Evolutionary conservation across 495 filamentous ascomycete species (phyloP), one percentile per base, ranked within the genome.

Genomic region (Cercophora newfieldiana): DNA sequence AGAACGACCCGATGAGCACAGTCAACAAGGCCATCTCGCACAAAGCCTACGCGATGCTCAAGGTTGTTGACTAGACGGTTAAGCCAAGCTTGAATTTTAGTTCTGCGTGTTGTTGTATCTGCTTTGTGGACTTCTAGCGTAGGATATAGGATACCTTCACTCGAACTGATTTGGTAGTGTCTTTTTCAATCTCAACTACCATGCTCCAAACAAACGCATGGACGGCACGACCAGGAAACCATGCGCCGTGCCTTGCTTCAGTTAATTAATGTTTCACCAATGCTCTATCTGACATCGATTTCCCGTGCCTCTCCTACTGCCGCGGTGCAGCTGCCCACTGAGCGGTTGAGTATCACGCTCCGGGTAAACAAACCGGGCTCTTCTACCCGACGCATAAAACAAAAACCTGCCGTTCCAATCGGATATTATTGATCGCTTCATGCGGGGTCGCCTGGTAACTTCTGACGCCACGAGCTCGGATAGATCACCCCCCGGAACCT

Each of bases 11-110:
- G 18, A 26, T 83, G 65, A 55, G 12, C 7, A 65, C 67, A 5
- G 75, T 82, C 28, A 79, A 69, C 73, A 81, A 77, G 73, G 77
- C 77, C 1, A 72, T 83, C 37, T 66, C 69, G 4, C 79, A 81
- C 68, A 72, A 74, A 50, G 73, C 75, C 1, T 83, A 81, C 61
- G 64, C 67, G 3, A 81, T 82, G 79, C 66, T 84, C 66, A 68
- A 72, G 69, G 79, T 83, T 24, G 63, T 81, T 4, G 81, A 83
- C 26, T 68, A 29, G 48, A 1, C 7, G 7, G 22, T 18, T 59
- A 16, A 5, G 55, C 12, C 1, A 26, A 37, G 25, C n/a, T 29
- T 29, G 18, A 31, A 8, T 19, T 1, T 33, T 4, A 33, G 30
- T 33, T 44, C 18, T 4, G 37, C n/a, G n/a, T n/a, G 37, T 14